Conservation (phyloP, 1,284 basidiomycete genomes). For the Moesziomyces parantarcticus region DNA sequence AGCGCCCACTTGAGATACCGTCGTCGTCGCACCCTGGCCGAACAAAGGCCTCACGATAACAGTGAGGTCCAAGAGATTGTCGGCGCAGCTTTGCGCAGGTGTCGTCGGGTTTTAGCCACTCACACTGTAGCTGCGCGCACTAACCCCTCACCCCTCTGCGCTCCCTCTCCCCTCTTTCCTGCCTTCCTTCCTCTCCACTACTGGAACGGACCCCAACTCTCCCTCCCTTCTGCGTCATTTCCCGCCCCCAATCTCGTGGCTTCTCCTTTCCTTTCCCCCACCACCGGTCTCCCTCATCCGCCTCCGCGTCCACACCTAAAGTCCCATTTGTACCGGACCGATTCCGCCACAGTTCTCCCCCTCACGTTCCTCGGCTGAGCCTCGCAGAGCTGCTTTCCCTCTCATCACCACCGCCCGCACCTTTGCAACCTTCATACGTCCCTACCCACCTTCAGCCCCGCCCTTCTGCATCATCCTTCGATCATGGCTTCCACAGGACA, state of each 20-base stretch:
- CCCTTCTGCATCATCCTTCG: neutral
- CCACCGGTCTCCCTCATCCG: neutral
- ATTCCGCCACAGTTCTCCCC: neutral
- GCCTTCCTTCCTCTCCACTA: neutral
- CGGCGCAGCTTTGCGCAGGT: neutral
- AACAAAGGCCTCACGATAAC: too few relatives aligned
- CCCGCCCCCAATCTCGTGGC: neutral
- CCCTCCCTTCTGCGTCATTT: neutral
- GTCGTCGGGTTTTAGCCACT: neutral
- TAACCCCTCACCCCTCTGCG: neutral
- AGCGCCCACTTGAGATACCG: too few relatives aligned
- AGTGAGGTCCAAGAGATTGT: too few relatives aligned
- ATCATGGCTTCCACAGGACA: conserved; percentile 41
- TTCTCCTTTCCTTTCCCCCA: neutral
- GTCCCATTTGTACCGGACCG: neutral
- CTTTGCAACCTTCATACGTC: neutral
- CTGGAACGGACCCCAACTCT: neutral
- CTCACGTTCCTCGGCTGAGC: neutral
- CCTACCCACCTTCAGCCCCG: neutral
- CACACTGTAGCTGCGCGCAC: neutral
- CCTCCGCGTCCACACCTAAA: neutral
- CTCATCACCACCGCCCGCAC: neutral
- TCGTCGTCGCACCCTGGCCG: too few relatives aligned
- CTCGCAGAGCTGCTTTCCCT: neutral
- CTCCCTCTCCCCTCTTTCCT: too few relatives aligned